Evolutionary conservation across 768 basidiomycete genomes (phyloP), one percentile per base, ranked within the genome.

Genomic region (Favolaschia claudopus): DNA sequence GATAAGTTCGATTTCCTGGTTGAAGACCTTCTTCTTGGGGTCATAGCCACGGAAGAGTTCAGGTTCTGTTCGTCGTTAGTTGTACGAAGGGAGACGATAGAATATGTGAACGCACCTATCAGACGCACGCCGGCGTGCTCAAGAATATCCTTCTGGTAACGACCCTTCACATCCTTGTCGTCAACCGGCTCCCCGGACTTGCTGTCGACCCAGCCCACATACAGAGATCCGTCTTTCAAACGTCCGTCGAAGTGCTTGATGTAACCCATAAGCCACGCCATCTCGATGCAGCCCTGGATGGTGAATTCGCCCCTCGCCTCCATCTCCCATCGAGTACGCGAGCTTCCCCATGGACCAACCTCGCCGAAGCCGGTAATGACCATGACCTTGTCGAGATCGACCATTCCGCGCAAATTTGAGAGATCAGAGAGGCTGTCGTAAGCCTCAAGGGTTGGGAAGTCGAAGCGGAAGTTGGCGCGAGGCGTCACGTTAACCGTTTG

Each of bases 251-350:
- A 96, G 80, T 99, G 95, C 75, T 96, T 97, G 85, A 99, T 97
- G 77, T 86, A 87, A 37, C 97, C 96, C 93, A 96, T 99, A 76
- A 99, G 89, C 96, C 96, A 99, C 3, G 96, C 96, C 92, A 99
- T 96, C 79, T 99, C 97, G 69, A 99, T 97, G 69, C 93, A 94
- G 19, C 97, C 97, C 74, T 97, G 91, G 67, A 99, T 96, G 2
- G 96, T 95, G 75, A 99, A 91, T 70, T 96, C 89, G n/a, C 97
- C 96, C 42, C 88, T 85, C 42, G 95, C 96, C 72, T 99, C 97
- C 95, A 99, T 99, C 79, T 99, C 97, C 97, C 97, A 99, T 58
- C 97, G 88, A 3, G 97, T 99, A 58, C 97, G 88, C 15, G 96
- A 92, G 70, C 93, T 95, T 64, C 97, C 97, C 96, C 96, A 99